phyloP scores from a whole-genome alignment of 2,329 filamentous ascomycete species.

The Aspergillus thermomutatus region DNA sequence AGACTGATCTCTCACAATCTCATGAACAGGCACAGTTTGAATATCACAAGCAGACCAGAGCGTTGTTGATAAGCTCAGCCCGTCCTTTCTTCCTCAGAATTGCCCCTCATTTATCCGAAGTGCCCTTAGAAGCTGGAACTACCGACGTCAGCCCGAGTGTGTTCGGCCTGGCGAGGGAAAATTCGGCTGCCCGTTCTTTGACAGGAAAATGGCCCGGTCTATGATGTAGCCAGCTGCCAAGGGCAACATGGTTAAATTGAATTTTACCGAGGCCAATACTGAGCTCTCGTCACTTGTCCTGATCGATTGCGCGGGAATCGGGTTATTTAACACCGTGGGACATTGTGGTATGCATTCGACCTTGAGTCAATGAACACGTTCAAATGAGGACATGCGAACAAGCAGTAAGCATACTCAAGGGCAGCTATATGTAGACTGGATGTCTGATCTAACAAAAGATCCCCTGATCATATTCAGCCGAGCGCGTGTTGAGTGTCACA shows the following conservation, averaged over 20 bases:
- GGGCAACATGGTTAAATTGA: constrained; percentile 3
- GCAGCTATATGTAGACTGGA: neutral
- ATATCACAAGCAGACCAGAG: neutral
- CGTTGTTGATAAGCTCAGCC: constrained; percentile 3
- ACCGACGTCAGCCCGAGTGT: constrained; percentile 4
- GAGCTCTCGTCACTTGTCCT: neutral
- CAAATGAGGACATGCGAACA: neutral
- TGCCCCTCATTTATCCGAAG: neutral
- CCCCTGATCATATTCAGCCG: neutral
- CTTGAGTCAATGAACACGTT: neutral
- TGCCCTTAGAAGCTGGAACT: neutral
- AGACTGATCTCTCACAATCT: neutral
- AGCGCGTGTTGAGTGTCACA: neutral
- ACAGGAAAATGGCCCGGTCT: neutral
- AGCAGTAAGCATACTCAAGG: neutral
- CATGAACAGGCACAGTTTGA: neutral
- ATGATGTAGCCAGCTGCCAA: neutral
- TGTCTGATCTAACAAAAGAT: neutral
- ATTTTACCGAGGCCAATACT: neutral
- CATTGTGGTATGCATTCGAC: neutral
- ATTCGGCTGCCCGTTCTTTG: neutral
- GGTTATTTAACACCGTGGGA: neutral
- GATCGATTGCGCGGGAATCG: neutral
- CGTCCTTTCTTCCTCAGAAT: too few species aligned
- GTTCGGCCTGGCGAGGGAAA: neutral